phyloP scores from a whole-genome alignment of 495 filamentous ascomycete species.

The Hypoxylon cercidicola region DNA sequence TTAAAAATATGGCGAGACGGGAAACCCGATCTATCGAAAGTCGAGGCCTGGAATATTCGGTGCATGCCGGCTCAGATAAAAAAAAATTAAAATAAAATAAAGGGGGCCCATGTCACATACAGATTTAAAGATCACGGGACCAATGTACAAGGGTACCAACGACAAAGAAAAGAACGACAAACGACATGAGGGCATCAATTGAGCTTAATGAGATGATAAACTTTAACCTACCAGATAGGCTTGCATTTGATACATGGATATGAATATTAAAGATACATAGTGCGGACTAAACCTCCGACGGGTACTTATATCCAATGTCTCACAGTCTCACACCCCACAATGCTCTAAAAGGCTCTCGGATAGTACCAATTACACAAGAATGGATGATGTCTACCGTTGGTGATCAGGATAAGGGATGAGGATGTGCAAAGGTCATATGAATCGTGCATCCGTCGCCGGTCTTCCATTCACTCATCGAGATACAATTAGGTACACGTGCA shows the following conservation, averaged over 20 bases:
- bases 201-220: background rate
- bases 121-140: slow-evolving; percentile 3
- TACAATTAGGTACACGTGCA: slow-evolving; percentile 38
- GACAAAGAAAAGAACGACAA: slow-evolving; percentile 11
- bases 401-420: too few relatives aligned
- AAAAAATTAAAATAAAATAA: too few relatives aligned
- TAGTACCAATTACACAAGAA: too few relatives aligned
- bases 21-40: slow-evolving; percentile 20
- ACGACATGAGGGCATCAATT: slow-evolving; percentile 21
- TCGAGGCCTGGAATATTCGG: slow-evolving; percentile 37
- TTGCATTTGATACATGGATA: too few relatives aligned
- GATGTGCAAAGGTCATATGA: slow-evolving; percentile 3
- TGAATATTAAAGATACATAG: too few relatives aligned
- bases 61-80: slow-evolving; percentile 5
- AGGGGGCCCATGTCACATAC: too few relatives aligned
- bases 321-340: too few relatives aligned
- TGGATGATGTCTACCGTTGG: too few relatives aligned
- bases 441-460: slow-evolving; percentile 4
- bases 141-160: slow-evolving; percentile 25
- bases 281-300: too few relatives aligned
- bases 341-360: too few relatives aligned
- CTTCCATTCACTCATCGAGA: slow-evolving; percentile 15
- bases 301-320: too few relatives aligned
- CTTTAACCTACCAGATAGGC: too few relatives aligned
- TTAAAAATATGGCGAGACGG: slow-evolving; percentile 19